Conservation (phyloP, 768 basidiomycete genomes). For the Mycena floridula region DNA sequence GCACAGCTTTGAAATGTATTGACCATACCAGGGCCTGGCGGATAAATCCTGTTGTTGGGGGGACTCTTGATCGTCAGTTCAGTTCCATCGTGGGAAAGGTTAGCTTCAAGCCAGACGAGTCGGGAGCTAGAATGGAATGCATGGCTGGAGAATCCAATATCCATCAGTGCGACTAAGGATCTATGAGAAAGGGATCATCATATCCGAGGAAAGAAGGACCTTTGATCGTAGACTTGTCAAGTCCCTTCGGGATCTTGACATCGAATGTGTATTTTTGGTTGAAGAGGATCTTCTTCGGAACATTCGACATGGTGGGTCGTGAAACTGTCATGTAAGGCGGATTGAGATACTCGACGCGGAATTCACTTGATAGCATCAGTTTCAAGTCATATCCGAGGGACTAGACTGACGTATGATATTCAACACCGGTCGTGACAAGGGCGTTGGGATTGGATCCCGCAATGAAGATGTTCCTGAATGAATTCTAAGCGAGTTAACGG, state of each 20-base stretch:
- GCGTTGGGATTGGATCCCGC: conserved; percentile 18
- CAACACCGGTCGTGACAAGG: conserved; percentile 24
- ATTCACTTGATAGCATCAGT: too few relatives aligned
- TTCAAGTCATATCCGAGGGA: too few relatives aligned
- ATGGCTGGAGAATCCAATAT: conserved; percentile 76
- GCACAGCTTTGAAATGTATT: too few relatives aligned
- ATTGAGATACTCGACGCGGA: conserved; percentile 22
- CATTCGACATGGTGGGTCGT: conserved; percentile 12
- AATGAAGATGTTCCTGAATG: conserved; percentile 17
- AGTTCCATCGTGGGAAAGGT: conserved; percentile 19
- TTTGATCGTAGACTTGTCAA: conserved; percentile 8
- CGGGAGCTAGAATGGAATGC: conserved; percentile 71
- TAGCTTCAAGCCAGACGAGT: conserved; percentile 54
- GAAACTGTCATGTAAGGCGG: conserved; percentile 22
- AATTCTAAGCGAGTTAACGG: conserved; percentile 16
- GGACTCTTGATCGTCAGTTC: conserved; percentile 59
- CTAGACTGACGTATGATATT: too few relatives aligned
- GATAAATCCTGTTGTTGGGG: conserved; percentile 58
- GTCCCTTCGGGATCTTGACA: conserved; percentile 19
- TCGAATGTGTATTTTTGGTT: conserved; percentile 25
- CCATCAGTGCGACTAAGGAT: conserved; percentile 63
- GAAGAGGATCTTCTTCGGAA: conserved; percentile 23
- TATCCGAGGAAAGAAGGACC: conserved; percentile 9
- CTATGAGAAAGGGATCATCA: neutral
- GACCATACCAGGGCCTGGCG: conserved; percentile 62